Conservation (phyloP, 2,329 filamentous ascomycete species). For the Ceratocystis lukuohia region DNA sequence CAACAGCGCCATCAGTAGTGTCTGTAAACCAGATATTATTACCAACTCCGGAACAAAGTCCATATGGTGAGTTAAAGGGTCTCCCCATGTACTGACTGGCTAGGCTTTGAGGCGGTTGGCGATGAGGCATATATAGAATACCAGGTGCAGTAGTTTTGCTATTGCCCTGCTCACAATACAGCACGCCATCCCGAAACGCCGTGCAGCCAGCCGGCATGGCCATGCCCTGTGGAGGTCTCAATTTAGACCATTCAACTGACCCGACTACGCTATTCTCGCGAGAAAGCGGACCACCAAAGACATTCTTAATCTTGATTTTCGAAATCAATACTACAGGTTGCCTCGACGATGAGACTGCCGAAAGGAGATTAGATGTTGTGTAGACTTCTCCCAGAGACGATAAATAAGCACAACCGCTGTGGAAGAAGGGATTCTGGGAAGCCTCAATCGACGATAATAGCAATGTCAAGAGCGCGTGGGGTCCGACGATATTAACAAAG, state of each 20-base stretch:
- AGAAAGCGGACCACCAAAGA: constrained; percentile 20
- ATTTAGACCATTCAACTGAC: constrained; percentile 30
- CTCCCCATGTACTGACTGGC: constrained; percentile 32
- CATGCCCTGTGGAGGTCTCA: constrained; percentile 32
- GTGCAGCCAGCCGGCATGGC: constrained; percentile 33
- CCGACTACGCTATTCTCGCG: constrained; percentile 23
- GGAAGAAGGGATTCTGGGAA: constrained; percentile 34
- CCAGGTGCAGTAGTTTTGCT: constrained; percentile 20
- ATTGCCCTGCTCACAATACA: constrained; percentile 33
- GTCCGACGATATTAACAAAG: constrained; percentile 28
- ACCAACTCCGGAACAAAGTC: constrained; percentile 33
- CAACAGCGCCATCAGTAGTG: constrained; percentile 35
- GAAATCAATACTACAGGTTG: constrained; percentile 35
- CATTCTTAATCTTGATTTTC: constrained; percentile 26
- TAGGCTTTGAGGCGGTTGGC: constrained; percentile 26
- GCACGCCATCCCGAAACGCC: constrained; percentile 30
- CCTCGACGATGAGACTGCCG: constrained; percentile 27
- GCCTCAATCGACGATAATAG: constrained; percentile 30
- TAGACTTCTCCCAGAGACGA: constrained; percentile 32
- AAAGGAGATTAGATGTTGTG: constrained; percentile 33
- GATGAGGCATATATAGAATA: constrained; percentile 27
- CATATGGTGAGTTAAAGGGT: constrained; percentile 37
- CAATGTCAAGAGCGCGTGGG: constrained; percentile 28
- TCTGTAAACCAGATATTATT: constrained; percentile 39
- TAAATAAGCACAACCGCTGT: constrained; percentile 33